Evolutionary conservation across 768 basidiomycete species (phyloP).

Genomic region (Calocybe gangraenosa): DNA sequence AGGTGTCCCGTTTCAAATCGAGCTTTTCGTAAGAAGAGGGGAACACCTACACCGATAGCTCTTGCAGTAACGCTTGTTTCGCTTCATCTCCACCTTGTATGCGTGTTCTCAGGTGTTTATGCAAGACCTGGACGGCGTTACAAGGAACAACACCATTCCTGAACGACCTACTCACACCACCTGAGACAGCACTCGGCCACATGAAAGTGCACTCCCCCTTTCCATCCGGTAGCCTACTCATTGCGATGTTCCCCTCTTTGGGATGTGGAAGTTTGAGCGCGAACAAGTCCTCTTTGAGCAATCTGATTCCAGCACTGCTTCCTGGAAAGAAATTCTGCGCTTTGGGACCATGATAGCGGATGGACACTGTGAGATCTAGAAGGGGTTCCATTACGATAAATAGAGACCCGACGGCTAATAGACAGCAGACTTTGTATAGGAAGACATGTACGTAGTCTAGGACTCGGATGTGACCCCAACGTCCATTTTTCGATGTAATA

Average conservation of each 20-base stretch:
- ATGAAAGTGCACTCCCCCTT: constrained; percentile 24
- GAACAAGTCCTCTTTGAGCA: constrained; percentile 29
- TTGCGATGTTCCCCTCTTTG: constrained; percentile 27
- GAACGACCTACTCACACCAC: not conserved
- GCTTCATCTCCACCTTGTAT: constrained; percentile 8
- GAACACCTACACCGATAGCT: constrained; percentile 27
- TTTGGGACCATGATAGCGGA: constrained; percentile 32
- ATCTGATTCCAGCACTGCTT: constrained; percentile 19
- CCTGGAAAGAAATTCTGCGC: constrained; percentile 30
- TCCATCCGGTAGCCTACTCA: constrained; percentile 18
- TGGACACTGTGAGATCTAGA: constrained; percentile 26
- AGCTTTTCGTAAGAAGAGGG: not conserved
- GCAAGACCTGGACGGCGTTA: constrained; percentile 14
- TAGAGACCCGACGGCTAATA: too few relatives aligned
- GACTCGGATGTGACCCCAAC: too few relatives aligned
- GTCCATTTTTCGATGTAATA: too few relatives aligned
- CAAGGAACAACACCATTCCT: not conserved
- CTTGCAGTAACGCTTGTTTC: constrained; percentile 12
- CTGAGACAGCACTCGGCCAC: constrained; percentile 12
- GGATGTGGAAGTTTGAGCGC: constrained; percentile 36
- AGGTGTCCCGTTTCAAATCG: too few relatives aligned
- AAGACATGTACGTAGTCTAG: too few relatives aligned
- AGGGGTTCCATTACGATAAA: not conserved
- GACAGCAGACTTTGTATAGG: too few relatives aligned
- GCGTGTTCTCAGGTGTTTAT: constrained; percentile 13